phyloP scores from a whole-genome alignment of 495 filamentous ascomycete species.

The Aspergillus taichungensis region DNA sequence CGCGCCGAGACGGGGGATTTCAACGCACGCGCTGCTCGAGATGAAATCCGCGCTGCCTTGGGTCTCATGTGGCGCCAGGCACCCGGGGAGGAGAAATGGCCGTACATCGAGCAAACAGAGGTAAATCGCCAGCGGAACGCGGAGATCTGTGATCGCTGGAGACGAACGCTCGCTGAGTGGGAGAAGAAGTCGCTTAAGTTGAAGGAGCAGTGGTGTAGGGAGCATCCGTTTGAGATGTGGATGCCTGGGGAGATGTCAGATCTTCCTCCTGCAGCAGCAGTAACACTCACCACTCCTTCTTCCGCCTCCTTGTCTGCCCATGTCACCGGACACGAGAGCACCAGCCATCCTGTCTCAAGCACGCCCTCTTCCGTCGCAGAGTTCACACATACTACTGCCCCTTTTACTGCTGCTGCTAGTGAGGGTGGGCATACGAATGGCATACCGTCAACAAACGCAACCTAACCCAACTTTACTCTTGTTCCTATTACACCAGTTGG shows the following conservation, averaged over 20 bases:
- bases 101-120: slow-evolving; percentile 65
- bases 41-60: slow-evolving; percentile 73
- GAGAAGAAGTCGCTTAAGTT: slow-evolving; percentile 53
- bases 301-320: no score
- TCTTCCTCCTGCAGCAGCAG: neutral
- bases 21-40: slow-evolving; percentile 52
- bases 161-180: slow-evolving; percentile 54
- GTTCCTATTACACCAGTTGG: no score
- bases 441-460: no score
- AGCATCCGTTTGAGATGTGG: slow-evolving; percentile 44
- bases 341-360: no score
- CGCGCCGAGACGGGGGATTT: slow-evolving; percentile 56
- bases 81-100: slow-evolving; percentile 53
- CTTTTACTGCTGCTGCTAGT: no score
- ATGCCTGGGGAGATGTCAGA: neutral
- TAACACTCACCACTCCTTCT: no score
- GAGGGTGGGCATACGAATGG: no score
- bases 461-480: no score
- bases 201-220: slow-evolving; percentile 53
- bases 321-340: no score
- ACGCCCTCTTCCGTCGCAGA: no score
- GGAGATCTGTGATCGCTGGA: slow-evolving; percentile 49
- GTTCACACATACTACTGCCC: no score
- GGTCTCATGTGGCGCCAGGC: slow-evolving; percentile 86
- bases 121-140: slow-evolving; percentile 54